Evolutionary conservation across 129 eudicot species (phyloP), one percentile per base, ranked within the genome.

Genomic region (Saussurea involucrata): DNA sequence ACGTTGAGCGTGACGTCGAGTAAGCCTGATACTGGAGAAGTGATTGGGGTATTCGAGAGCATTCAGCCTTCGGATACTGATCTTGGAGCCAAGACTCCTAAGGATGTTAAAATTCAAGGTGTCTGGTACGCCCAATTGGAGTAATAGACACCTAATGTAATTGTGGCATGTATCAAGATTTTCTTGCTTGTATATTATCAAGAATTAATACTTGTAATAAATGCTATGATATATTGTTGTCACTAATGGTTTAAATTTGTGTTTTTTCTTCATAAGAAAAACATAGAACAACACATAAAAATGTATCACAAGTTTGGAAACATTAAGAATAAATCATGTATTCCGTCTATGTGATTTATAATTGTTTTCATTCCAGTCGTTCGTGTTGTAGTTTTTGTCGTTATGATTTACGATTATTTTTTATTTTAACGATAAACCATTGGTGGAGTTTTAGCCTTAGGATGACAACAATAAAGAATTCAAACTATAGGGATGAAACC

Each of bases 21-120:
- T 78, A 92, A 92, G 84, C 98, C 98, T 0, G 96, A 90, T 25
- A 92, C 92, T 5, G 98, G 98, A 7, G 98, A 92, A 88, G 87
- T 90, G 79, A 92, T 92, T 11, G 98, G 98, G 3, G 96, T 90
- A 24, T 92, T 92, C 72, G 96, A 92, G 83, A 92, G 98, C 81
- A 58, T 92, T 80, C 98, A 92, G 90, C 98, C 98, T 13, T 92
- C 98, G 1, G 98, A 92, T 71, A 92, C 98, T 71, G 98, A 92
- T 84, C 88, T 92, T 86, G 98, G 98, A 6, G 86, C 98, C 0
- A 92, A 92, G 87, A 86, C 74, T 22, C 96, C 98, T 0, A 92
- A 92, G 82, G 98, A 92, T 83, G 98, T 92, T 63, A 92, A 92
- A 79, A 90, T 92, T 69, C 95, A 92, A 72, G 98, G 98, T 8